Percentiles rank a stretch among this genome's conserved stretches.
Evolutionary conservation across 2,329 filamentous ascomycete species (phyloP).

Genomic region (Aspergillus flavus): DNA sequence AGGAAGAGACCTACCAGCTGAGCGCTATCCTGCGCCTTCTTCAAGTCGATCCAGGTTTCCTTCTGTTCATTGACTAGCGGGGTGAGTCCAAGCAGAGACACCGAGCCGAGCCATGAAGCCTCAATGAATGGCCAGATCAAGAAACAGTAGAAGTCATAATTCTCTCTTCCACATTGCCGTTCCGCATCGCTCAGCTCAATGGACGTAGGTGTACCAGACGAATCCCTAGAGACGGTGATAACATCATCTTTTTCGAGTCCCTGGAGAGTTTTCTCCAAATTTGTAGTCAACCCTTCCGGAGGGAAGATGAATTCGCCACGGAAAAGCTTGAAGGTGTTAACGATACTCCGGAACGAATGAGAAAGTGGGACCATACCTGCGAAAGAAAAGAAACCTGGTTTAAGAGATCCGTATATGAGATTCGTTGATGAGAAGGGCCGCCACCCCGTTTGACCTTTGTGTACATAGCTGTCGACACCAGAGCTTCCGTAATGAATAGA

Average conservation of each 20-base stretch:
- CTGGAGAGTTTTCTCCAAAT: conserved; percentile 76
- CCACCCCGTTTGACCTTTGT: conserved; percentile 87
- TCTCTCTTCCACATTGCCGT: conserved; percentile 78
- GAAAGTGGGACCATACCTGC: conserved; percentile 44
- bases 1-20: conserved; percentile 64
- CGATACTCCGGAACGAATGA: not conserved
- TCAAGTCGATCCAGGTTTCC: conserved; percentile 77
- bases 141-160: conserved; percentile 99
- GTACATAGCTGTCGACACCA: conserved; percentile 90
- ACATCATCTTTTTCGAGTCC: conserved; percentile 79
- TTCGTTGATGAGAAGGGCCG: conserved; percentile 77
- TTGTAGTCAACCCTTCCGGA: conserved; percentile 76
- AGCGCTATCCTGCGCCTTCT: conserved; percentile 77
- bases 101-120: conserved; percentile 85
- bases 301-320: conserved; percentile 97
- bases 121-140: conserved; percentile 98
- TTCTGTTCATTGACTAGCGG: conserved; percentile 64
- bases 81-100: conserved; percentile 83
- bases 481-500: conserved; percentile 88
- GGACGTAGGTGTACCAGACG: conserved; percentile 59
- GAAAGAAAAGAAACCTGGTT: conserved; percentile 88
- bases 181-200: conserved; percentile 78
- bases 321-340: conserved; percentile 65
- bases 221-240: conserved; percentile 65
- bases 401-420: conserved; percentile 71